Conservation (phyloP, 495 filamentous ascomycete species). For the Rhypophila decipiens region DNA sequence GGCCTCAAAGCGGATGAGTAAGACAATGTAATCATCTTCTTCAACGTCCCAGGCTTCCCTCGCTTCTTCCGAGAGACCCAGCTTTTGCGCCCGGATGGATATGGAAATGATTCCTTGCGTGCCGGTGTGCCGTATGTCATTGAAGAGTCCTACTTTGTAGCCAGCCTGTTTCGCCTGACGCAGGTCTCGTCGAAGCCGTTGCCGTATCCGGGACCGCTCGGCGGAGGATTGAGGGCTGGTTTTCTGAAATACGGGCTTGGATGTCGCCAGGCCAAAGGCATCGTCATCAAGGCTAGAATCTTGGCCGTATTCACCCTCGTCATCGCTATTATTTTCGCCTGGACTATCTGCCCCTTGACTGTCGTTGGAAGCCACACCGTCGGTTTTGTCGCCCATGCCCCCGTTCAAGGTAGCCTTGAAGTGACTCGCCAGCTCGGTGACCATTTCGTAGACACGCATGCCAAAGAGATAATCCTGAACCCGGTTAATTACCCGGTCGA, state of each 20-base stretch:
- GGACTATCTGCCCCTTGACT: slow-evolving; percentile 23
- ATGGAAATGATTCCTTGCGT: slow-evolving; percentile 51
- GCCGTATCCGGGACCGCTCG: neutral
- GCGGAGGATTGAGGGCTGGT: neutral
- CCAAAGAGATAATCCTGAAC: slow-evolving; percentile 26
- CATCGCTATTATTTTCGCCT: slow-evolving; percentile 21
- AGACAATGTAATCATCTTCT: slow-evolving; percentile 62
- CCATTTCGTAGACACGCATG: slow-evolving; percentile 38
- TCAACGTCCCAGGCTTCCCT: slow-evolving; percentile 72
- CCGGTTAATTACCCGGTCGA: slow-evolving; percentile 3
- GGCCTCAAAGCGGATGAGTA: slow-evolving; percentile 62
- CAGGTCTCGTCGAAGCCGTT: slow-evolving; percentile 58
- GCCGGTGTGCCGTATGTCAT: slow-evolving; percentile 34
- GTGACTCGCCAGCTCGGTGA: slow-evolving; percentile 32
- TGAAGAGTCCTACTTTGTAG: slow-evolving; percentile 66
- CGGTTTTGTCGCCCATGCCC: slow-evolving; percentile 24
- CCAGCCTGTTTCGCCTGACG: slow-evolving; percentile 55
- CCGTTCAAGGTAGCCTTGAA: slow-evolving; percentile 28
- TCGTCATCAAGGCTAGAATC: slow-evolving; percentile 23
- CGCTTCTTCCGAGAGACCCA: slow-evolving; percentile 71
- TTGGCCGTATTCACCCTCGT: slow-evolving; percentile 23
- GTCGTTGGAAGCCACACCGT: slow-evolving; percentile 16
- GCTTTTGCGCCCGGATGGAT: slow-evolving; percentile 59
- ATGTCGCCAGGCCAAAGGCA: slow-evolving; percentile 10
- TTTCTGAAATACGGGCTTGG: neutral